Evolutionary conservation across 108 stramenopile genomes (phyloP).

Genomic region (Cyclotella sp.): DNA sequence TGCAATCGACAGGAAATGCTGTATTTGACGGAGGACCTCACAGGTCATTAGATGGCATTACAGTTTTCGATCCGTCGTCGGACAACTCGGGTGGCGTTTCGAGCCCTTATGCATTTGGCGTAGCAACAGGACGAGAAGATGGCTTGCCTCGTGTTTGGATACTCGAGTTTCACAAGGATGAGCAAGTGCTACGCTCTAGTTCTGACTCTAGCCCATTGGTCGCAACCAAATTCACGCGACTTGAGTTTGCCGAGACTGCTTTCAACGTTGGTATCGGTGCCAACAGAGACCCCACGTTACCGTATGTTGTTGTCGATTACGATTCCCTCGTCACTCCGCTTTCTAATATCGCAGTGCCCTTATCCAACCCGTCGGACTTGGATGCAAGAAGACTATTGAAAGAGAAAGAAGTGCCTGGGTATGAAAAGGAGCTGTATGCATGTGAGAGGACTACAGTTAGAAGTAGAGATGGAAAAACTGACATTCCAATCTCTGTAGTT

Average conservation of each 20-base stretch:
- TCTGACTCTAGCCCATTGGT: slow-evolving; percentile 41
- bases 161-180: slow-evolving; percentile 41
- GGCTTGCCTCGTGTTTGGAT: slow-evolving; percentile 83
- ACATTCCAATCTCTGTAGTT: slow-evolving; percentile 86
- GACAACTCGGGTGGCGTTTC: slow-evolving; percentile 21
- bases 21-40: slow-evolving; percentile 73
- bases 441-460: slow-evolving; percentile 77
- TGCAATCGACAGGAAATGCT: slow-evolving; percentile 24
- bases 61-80: slow-evolving; percentile 47
- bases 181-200: slow-evolving; percentile 30
- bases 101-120: slow-evolving; percentile 56
- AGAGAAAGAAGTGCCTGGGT: slow-evolving; percentile 83
- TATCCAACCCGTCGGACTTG: slow-evolving; percentile 56
- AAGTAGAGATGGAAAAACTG: slow-evolving; percentile 81
- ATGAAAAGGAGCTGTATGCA: slow-evolving; percentile 76
- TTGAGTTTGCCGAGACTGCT: slow-evolving; percentile 82
- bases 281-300: slow-evolving; percentile 81
- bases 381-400: slow-evolving; percentile 67
- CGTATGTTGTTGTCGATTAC: slow-evolving; percentile 77
- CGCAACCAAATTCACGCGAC: slow-evolving; percentile 47
- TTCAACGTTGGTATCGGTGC: slow-evolving; percentile 71
- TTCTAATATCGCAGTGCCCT: slow-evolving; percentile 62
- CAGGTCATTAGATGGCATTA: slow-evolving; percentile 58
- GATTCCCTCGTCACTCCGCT: slow-evolving; percentile 86
- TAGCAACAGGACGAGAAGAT: slow-evolving; percentile 67